Conservation (phyloP, 805 yeast genomes). For the Lipomyces sp. region DNA sequence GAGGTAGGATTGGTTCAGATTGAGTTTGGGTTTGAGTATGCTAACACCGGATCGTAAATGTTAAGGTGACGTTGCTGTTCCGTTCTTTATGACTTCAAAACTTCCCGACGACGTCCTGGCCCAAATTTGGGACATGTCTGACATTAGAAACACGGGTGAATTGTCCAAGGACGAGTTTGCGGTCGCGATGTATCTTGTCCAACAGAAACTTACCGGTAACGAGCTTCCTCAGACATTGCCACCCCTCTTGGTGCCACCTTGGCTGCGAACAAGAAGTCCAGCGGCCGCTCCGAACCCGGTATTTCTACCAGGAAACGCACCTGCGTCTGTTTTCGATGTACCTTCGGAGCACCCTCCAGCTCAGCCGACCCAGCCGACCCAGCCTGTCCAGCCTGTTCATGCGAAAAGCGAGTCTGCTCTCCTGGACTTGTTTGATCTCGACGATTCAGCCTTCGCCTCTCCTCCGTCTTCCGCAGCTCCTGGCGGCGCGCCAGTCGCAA, state of each 20-base stretch:
- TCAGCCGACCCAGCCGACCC: conserved; percentile 41
- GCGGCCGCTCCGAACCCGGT: conserved; percentile 22
- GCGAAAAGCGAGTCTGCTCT: conserved; percentile 54
- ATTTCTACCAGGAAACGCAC: neutral
- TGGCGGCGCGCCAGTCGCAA: neutral
- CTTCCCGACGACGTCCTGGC: conserved; percentile 85
- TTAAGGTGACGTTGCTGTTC: conserved; percentile 77
- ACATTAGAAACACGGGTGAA: conserved; percentile 80
- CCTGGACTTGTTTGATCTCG: conserved; percentile 67
- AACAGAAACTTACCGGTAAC: conserved; percentile 76
- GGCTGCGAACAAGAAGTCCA: conserved; percentile 24
- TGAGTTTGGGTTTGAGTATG: neutral
- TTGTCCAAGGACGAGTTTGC: conserved; percentile 84
- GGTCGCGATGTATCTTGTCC: conserved; percentile 91
- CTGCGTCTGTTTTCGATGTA: conserved; percentile 15
- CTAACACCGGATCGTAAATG: neutral
- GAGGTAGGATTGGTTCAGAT: conserved; percentile 20
- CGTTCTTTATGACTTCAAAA: conserved; percentile 85
- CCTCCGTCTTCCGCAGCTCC: conserved; percentile 33
- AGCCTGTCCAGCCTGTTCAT: conserved; percentile 43
- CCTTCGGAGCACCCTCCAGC: conserved; percentile 34
- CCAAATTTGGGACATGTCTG: conserved; percentile 91
- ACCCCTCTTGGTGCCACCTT: conserved; percentile 53
- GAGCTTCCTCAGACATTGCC: conserved; percentile 82
- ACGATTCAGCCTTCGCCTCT: conserved; percentile 49